Evolutionary conservation across 2,329 filamentous ascomycete genomes (phyloP), one percentile per base, ranked within the genome.

Genomic region (Cladophialophora carrionii): DNA sequence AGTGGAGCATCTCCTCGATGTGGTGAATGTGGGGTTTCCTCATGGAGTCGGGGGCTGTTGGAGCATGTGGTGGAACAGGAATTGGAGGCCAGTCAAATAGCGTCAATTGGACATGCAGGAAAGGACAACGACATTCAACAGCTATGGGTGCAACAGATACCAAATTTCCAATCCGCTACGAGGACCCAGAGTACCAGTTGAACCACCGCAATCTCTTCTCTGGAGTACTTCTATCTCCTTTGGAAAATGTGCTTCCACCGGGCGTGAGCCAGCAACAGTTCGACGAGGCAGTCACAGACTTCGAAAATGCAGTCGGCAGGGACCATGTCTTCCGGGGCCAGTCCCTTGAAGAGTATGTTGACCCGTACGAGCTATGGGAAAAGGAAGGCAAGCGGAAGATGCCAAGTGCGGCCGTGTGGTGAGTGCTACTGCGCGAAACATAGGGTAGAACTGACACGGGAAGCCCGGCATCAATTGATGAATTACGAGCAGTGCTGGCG

Each of bases 281-380:
- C 56, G 58, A 64, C 46, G 14, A 20, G 41, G 61, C 64, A 22
- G 37, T 66, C 10, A 26, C 6, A n/a, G 57, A 66, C n/a, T 62
- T 66, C 20, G 31, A 58, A 37, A 31, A 51, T 26, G 54, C 60
- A 22, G 63, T 68, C 4, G 66, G 66, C 17, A 51, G 62, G 34
- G 64, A 64, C 5, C 34, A 63, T 49, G 43, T 57, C 9, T 64
- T 62, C 26, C 26, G 49, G 32, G 61, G 64, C 8, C 34, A 61
- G 7, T 34, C 56, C 1, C 51, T 68, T 17, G 66, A 68, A 55
- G 66, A 68, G 31, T 68, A 68, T 61, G 64, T 68, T 7, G 66
- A 68, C 52, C 66, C 66, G 1, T 68, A 68, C 31, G 66, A 68
- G 20, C 29, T 68, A 14, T 66, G 64, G 63, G 66, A 68, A 43